Percentiles rank a stretch among this genome's conserved stretches.
phyloP scores from a whole-genome alignment of 176 grass and related monocot genomes.

The Eleusine coracana region DNA sequence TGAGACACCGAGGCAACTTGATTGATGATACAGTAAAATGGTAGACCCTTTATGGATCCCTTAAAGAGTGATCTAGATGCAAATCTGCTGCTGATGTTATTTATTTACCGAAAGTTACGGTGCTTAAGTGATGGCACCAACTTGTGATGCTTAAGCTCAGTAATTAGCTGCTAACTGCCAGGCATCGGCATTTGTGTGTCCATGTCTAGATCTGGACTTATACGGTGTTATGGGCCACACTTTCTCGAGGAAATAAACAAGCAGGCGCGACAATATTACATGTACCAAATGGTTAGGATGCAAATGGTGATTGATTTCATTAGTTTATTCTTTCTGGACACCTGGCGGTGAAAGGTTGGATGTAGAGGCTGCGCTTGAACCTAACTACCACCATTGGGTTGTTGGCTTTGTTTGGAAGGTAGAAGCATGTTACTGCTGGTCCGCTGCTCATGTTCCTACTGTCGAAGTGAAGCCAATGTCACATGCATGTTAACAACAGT shows the following conservation, averaged over 20 bases:
- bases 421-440: neutral
- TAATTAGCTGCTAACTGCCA: constrained; percentile 14
- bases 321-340: neutral
- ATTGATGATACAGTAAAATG: neutral
- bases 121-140: neutral
- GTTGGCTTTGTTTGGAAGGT: constrained; percentile 13
- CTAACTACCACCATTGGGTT: constrained; percentile 6
- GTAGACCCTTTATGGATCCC: neutral
- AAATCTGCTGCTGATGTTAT: neutral
- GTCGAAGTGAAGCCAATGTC: neutral
- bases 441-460: constrained; percentile 12
- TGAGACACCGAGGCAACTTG: neutral
- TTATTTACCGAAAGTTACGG: neutral
- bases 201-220: constrained; percentile 10
- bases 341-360: neutral
- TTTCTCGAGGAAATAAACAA: constrained; percentile 17
- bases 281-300: neutral
- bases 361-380: neutral
- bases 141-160: neutral
- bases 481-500: neutral
- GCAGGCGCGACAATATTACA: neutral
- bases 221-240: neutral
- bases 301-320: neutral
- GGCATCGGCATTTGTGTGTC: neutral
- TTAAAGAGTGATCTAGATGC: neutral